Conservation (phyloP, 1,139 yeast genomes). For the Pichia cactophila region DNA sequence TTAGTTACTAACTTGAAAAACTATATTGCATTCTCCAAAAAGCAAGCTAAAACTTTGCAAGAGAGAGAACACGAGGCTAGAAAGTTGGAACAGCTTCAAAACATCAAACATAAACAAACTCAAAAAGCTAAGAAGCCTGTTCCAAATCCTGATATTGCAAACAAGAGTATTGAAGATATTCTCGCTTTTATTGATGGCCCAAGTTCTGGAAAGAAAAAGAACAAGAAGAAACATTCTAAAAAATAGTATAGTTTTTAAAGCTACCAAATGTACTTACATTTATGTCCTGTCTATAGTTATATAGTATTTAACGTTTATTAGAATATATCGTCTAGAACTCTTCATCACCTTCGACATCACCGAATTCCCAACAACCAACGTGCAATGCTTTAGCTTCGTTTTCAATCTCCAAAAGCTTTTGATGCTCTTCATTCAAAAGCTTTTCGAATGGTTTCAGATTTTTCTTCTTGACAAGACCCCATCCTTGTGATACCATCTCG, state of each 20-base stretch:
- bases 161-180: constrained; percentile 60
- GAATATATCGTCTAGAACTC: constrained; percentile 15
- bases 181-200: constrained; percentile 57
- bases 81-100: constrained; percentile 27
- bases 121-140: constrained; percentile 30
- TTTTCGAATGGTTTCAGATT: constrained; percentile 31
- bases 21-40: constrained; percentile 26
- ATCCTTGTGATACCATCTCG: constrained; percentile 56
- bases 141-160: constrained; percentile 49
- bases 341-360: constrained; percentile 65
- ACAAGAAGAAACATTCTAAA: constrained; percentile 25
- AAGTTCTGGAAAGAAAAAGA: constrained; percentile 24
- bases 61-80: constrained; percentile 16
- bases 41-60: constrained; percentile 19
- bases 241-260: constrained; percentile 15
- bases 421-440: constrained; percentile 32
- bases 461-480: constrained; percentile 50
- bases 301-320: background rate
- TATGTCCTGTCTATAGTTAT: constrained; percentile 9
- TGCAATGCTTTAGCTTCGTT: constrained; percentile 44
- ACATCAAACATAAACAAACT: constrained; percentile 18
- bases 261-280: background rate
- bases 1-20: constrained; percentile 49
- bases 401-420: constrained; percentile 38
- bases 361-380: constrained; percentile 75